Evolutionary conservation across 768 basidiomycete species (phyloP).

Genomic region (Lentinula raphanica): DNA sequence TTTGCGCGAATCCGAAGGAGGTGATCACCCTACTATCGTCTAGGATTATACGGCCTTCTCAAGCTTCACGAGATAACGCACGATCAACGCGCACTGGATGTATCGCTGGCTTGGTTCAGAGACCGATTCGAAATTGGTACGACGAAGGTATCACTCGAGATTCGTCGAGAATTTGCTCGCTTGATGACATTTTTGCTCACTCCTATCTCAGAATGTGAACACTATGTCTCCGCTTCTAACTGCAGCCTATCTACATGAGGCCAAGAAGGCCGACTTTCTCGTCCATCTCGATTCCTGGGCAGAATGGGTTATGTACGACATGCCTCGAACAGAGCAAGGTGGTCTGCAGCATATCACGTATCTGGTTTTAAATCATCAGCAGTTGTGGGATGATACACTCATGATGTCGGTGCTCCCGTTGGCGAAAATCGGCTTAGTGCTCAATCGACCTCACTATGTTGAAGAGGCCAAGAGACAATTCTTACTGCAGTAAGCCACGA

Average conservation of each 20-base stretch:
- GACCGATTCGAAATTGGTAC: constrained; percentile 44
- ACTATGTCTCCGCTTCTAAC: constrained; percentile 50
- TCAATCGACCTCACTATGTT: constrained; percentile 43
- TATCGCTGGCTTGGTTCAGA: constrained; percentile 44
- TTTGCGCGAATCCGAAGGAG: background rate
- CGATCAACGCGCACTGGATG: constrained; percentile 30
- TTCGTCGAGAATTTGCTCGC: background rate
- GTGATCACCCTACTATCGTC: background rate
- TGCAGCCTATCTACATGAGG: constrained; percentile 38
- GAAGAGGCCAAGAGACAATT: constrained; percentile 52
- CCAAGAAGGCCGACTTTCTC: constrained; percentile 26
- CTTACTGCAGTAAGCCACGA: constrained; percentile 36
- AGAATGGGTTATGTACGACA: constrained; percentile 46
- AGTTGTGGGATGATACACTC: constrained; percentile 54
- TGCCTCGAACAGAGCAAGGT: constrained; percentile 40
- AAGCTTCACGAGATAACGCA: constrained; percentile 37
- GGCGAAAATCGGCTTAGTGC: constrained; percentile 49
- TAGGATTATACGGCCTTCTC: constrained; percentile 36
- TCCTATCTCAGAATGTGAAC: constrained; percentile 41
- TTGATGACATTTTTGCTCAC: background rate
- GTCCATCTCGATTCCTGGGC: constrained; percentile 43
- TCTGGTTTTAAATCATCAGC: constrained; percentile 34
- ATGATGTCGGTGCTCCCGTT: constrained; percentile 57
- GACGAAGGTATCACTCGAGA: constrained; percentile 30
- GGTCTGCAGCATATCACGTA: constrained; percentile 47